phyloP scores from a whole-genome alignment of 2,329 filamentous ascomycete genomes.

The Dactylellina drechsleri region DNA sequence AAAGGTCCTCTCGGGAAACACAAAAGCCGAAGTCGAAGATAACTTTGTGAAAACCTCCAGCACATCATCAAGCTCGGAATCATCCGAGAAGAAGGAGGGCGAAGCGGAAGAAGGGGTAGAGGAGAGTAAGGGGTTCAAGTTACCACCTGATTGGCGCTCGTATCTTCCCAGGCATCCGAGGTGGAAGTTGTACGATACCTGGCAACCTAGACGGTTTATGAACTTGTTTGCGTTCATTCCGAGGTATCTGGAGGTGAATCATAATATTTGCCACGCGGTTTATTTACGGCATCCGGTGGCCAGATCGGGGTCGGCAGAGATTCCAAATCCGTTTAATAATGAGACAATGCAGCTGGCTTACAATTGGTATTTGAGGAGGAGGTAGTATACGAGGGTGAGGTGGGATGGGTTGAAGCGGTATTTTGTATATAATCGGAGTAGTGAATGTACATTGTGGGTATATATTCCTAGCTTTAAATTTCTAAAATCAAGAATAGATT shows the following conservation, averaged over 20 bases:
- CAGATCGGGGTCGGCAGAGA: conserved; percentile 73
- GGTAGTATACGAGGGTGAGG: conserved; percentile 64
- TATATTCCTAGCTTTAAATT: neutral
- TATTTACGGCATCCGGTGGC: conserved; percentile 95
- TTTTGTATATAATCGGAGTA: neutral
- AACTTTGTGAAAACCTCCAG: conserved; percentile 35
- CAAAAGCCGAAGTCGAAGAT: conserved; percentile 51
- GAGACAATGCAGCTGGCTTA: conserved; percentile 82
- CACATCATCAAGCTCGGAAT: conserved; percentile 31
- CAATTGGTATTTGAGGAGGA: conserved; percentile 90
- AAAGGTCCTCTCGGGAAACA: conserved; percentile 23
- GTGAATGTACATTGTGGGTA: neutral
- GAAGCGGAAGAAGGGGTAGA: conserved; percentile 11
- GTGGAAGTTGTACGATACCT: conserved; percentile 80
- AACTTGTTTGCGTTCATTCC: conserved; percentile 93
- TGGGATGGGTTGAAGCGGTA: neutral
- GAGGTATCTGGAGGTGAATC: conserved; percentile 95
- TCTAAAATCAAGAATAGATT: too few species aligned
- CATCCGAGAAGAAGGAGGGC: conserved; percentile 20
- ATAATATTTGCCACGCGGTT: conserved; percentile 93
- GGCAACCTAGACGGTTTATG: conserved; percentile 88
- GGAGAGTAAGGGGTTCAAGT: conserved; percentile 9
- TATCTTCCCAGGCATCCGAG: conserved; percentile 40
- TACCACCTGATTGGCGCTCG: conserved; percentile 33
- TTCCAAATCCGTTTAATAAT: conserved; percentile 60